These are phyloP conservation scores for Xylariaceae sp. DNA, from an alignment of 2,329 filamentous ascomycete species.

Conservation along the genomic window DNA sequence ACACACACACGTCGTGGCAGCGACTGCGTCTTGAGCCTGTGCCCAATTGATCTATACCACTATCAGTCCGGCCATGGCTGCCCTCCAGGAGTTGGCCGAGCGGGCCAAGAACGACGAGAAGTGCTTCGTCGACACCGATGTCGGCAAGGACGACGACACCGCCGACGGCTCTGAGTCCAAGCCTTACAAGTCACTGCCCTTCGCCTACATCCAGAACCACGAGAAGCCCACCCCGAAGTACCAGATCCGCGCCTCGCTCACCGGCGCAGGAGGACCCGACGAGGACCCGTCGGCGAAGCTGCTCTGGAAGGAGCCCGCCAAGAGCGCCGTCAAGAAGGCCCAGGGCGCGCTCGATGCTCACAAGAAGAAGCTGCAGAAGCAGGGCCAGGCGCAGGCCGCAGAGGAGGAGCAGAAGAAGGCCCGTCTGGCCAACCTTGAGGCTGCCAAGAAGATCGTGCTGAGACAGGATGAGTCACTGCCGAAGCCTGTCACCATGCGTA, in stretches of 20 bases:
- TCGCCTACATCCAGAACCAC: slow-evolving; percentile 67
- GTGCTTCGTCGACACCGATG: slow-evolving; percentile 75
- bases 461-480: slow-evolving; percentile 69
- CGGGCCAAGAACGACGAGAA: slow-evolving; percentile 38
- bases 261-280: slow-evolving; percentile 50
- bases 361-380: slow-evolving; percentile 79
- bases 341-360: slow-evolving; percentile 65
- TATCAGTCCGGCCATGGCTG: slow-evolving; percentile 32
- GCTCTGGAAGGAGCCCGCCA: slow-evolving; percentile 75
- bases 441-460: slow-evolving; percentile 71
- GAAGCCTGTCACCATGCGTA: slow-evolving; percentile 64
- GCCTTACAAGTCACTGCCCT: slow-evolving; percentile 75
- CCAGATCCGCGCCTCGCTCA: slow-evolving; percentile 60
- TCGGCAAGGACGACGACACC: slow-evolving; percentile 61
- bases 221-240: slow-evolving; percentile 53
- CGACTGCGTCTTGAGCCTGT: no score
- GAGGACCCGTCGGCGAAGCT: slow-evolving; percentile 57
- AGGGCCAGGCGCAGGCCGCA: slow-evolving; percentile 62
- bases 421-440: slow-evolving; percentile 62
- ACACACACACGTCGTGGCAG: no score
- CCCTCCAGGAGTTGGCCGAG: slow-evolving; percentile 42
- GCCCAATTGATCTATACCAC: no score
- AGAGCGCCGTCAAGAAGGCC: slow-evolving; percentile 80
- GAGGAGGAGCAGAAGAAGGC: slow-evolving; percentile 67
- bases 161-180: slow-evolving; percentile 62